Evolutionary conservation across 2,329 filamentous ascomycete genomes (phyloP), one percentile per base, ranked within the genome.

Genomic region (Alternaria arbusti): DNA sequence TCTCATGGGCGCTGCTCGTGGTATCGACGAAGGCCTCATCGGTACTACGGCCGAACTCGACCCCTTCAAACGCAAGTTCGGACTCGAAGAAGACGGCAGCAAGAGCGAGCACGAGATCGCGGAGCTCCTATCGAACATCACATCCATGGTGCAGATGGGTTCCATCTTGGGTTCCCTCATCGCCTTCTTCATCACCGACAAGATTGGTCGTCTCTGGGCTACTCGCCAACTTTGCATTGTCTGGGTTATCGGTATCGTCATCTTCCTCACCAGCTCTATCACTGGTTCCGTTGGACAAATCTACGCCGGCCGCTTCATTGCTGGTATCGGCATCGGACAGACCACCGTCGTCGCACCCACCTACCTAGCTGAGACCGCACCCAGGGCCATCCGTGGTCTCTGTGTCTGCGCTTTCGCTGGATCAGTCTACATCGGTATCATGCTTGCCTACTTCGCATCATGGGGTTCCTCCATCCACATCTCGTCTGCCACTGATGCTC

Each of bases 11-110:
- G 91, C 91, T 3, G 91, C 91, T 44, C 87, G 91, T 62, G 92
- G 92, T 70, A 80, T 94, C n/a, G 92, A 95, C 67, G 92, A 95
- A 79, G 92, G 92, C 64, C 84, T 95, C 63, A 94, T 94, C 67
- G 88, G 86, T 9, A 91, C 90, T 1, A 90, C 90, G 13, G 89
- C 78, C 3, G 73, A 77, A 45, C 72, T 80, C 11, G 51, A 66
- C 1, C 79, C 79, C 3, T 81, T 81, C 65, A 70, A 66, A 43
- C 70, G 69, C 40, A 78, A 78, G 58, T 81, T 79, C 50, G 78
- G 79, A n/a, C 73, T 81, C 7, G 67, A 78, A 11, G 67, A 78
- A 13, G 76, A 79, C 54, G 59, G 64, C 0, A 54, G 40, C 22
- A 76, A 76, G 56, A 75, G 69, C 36, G 52, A 71, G 40, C 70